phyloP scores from a whole-genome alignment of 2,329 filamentous ascomycete species.

The Macrophomina pseudophaseolina region DNA sequence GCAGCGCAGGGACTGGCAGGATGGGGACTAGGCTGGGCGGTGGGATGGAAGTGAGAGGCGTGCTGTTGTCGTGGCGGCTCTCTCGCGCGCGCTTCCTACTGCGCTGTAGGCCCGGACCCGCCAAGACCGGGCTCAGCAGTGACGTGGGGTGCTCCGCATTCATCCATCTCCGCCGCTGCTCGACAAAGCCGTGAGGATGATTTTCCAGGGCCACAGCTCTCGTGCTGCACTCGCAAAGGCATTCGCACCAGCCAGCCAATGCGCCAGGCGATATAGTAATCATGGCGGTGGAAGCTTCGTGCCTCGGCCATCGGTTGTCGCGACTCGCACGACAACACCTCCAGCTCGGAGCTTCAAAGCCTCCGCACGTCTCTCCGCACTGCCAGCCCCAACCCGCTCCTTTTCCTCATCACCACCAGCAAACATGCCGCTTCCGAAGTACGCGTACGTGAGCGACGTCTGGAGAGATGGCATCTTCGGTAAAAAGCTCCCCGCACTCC shows the following conservation, averaged over 20 bases:
- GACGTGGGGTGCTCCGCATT: constrained; percentile 14
- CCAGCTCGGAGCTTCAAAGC: background rate
- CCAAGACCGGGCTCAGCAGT: constrained; percentile 14
- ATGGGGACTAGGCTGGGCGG: constrained; percentile 11
- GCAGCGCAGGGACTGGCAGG: background rate
- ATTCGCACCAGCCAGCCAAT: background rate
- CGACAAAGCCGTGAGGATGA: background rate
- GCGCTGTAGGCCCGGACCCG: background rate
- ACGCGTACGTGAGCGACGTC: constrained; percentile 78
- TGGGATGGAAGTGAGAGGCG: constrained; percentile 4
- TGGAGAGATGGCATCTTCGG: constrained; percentile 90
- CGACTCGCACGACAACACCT: constrained; percentile 15
- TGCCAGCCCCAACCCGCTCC: background rate
- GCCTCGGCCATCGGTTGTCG: constrained; percentile 23
- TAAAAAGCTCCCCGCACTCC: constrained; percentile 48
- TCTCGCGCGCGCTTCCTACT: background rate
- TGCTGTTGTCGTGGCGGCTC: background rate
- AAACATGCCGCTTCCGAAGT: constrained; percentile 70
- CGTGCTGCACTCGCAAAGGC: background rate
- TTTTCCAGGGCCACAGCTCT: background rate
- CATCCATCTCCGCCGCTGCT: constrained; percentile 1
- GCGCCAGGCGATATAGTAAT: constrained; percentile 22
- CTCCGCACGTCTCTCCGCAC: background rate
- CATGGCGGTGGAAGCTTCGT: background rate
- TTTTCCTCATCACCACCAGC: background rate